These are phyloP conservation scores for Curvularia verruculosa DNA, from an alignment of 2,329 filamentous ascomycete genomes.

Conservation along the genomic window DNA sequence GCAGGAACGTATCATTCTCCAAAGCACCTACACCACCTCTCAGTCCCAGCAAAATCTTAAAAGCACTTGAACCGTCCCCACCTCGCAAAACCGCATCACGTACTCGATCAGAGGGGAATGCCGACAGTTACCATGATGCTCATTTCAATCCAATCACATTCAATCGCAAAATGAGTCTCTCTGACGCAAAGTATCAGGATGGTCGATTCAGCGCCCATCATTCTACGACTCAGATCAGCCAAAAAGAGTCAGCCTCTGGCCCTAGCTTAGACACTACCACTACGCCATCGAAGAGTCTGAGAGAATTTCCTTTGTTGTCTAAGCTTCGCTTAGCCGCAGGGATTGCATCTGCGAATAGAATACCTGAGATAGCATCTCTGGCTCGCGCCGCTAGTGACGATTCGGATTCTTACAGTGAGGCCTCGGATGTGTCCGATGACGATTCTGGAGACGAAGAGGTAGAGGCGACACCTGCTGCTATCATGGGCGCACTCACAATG, in stretches of 20 bases:
- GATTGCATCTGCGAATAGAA: conserved; percentile 27
- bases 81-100: conserved; percentile 13
- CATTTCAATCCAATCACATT: conserved; percentile 61
- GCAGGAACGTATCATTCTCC: conserved; percentile 1
- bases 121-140: conserved; percentile 44
- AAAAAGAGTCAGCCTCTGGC: conserved; percentile 10
- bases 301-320: conserved; percentile 38
- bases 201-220: conserved; percentile 51
- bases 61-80: conserved; percentile 56
- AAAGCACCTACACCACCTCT: conserved; percentile 45
- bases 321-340: conserved; percentile 41
- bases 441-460: conserved; percentile 30
- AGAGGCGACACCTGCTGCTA: conserved; percentile 19
- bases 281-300: conserved; percentile 29
- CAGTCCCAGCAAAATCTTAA: conserved; percentile 52
- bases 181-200: conserved; percentile 61
- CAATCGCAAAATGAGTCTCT: conserved; percentile 53
- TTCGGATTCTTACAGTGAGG: conserved; percentile 37
- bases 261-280: conserved; percentile 3
- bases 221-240: conserved; percentile 1
- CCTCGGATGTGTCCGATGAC: conserved; percentile 32
- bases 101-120: conserved; percentile 12
- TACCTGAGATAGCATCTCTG: conserved; percentile 25
- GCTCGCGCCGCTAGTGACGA: conserved; percentile 30
- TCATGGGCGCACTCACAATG: conserved; percentile 26